These are phyloP conservation scores for Epichloe elymi DNA, from an alignment of 2,329 filamentous ascomycete genomes.

Conservation along the genomic window DNA sequence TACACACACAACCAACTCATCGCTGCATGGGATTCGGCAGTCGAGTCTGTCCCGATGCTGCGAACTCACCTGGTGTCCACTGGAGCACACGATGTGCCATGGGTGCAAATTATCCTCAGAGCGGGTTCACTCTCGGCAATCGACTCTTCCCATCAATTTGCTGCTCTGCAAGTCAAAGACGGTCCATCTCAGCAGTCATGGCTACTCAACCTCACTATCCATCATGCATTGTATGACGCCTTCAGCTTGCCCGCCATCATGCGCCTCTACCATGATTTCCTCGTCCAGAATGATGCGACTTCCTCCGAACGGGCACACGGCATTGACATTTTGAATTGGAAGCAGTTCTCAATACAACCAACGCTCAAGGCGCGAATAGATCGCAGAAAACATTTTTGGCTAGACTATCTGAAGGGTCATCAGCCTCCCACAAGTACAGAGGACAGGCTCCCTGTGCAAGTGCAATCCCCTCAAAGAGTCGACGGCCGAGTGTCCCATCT, in stretches of 20 bases:
- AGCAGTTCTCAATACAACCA: constrained; percentile 9
- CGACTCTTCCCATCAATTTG: constrained; percentile 12
- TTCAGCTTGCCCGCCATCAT: constrained; percentile 59
- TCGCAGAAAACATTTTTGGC: constrained; percentile 27
- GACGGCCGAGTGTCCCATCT: constrained; percentile 23
- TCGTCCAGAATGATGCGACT: not conserved
- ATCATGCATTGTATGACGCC: constrained; percentile 83
- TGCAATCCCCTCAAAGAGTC: not conserved
- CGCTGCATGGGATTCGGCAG: constrained; percentile 47
- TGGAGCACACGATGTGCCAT: constrained; percentile 29
- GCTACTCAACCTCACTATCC: constrained; percentile 46
- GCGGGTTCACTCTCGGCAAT: not conserved
- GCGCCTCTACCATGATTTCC: constrained; percentile 10
- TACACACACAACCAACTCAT: constrained; percentile 30
- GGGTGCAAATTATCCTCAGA: constrained; percentile 49
- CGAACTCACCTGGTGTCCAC: constrained; percentile 54
- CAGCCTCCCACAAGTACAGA: not conserved
- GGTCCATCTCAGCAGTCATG: constrained; percentile 6
- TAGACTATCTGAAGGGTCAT: constrained; percentile 20
- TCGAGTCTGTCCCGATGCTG: constrained; percentile 46
- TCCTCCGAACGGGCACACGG: constrained; percentile 3
- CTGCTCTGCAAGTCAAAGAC: constrained; percentile 9
- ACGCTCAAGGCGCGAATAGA: constrained; percentile 3
- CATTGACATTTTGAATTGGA: constrained; percentile 15
- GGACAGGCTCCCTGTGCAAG: not conserved